Conservation (phyloP, 2,329 filamentous ascomycete genomes). For the Camillea tinctor region DNA sequence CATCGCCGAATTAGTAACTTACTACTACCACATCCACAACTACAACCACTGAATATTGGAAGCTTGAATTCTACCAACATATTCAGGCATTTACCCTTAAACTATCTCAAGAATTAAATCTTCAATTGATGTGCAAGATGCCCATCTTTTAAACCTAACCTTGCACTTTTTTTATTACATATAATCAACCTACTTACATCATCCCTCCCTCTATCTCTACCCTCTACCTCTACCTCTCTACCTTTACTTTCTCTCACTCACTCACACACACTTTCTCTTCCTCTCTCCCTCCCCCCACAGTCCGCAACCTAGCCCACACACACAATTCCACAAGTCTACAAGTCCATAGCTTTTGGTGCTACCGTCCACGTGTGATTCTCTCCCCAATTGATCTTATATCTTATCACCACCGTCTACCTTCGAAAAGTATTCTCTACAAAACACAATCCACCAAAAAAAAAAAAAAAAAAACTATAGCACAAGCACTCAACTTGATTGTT, state of each 20-base stretch:
- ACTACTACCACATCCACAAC: too few species aligned
- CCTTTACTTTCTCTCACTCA: conserved; percentile 13
- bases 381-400: conserved; percentile 12
- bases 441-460: too few species aligned
- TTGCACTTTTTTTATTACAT: too few species aligned
- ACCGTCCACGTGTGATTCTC: conserved; percentile 28
- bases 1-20: too few species aligned
- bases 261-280: conserved; percentile 16
- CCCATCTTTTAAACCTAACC: not conserved
- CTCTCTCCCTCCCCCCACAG: not conserved
- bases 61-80: not conserved
- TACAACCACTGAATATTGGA: not conserved
- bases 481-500: conserved; percentile 20
- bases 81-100: too few species aligned
- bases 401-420: not conserved
- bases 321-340: too few species aligned
- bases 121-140: not conserved
- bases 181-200: too few species aligned
- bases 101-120: too few species aligned
- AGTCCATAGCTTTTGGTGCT: conserved; percentile 28
- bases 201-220: too few species aligned
- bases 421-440: too few species aligned
- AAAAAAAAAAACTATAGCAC: too few species aligned
- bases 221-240: not conserved
- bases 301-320: conserved; percentile 4